These are phyloP conservation scores for Quercus rubra DNA, from an alignment of 306 rosid species.

Conservation along the genomic window DNA sequence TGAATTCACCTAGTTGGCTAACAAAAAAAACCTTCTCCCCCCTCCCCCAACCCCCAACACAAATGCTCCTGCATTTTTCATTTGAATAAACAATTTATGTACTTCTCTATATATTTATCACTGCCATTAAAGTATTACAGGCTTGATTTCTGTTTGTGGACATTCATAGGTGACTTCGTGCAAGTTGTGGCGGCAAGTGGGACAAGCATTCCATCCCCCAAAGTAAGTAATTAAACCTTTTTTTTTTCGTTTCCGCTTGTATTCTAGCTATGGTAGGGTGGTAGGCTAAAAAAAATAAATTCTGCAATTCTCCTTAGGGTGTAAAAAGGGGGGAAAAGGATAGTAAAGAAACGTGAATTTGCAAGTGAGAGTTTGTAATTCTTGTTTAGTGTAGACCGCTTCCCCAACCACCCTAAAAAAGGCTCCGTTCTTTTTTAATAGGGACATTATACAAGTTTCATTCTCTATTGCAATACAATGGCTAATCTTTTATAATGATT, in stretches of 20 bases:
- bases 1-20: not conserved
- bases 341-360: not conserved
- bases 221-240: constrained; percentile 49
- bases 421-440: not conserved
- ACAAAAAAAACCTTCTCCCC: not conserved
- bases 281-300: not conserved
- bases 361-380: not conserved
- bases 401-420: not conserved
- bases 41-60: not conserved
- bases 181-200: constrained; percentile 98
- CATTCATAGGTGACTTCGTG: constrained; percentile 77
- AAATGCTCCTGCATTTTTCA: not conserved
- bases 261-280: not conserved
- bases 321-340: not conserved
- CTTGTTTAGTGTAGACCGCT: not conserved
- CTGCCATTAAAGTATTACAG: constrained; percentile 14
- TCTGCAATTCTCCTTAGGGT: not conserved
- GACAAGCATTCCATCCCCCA: constrained; percentile 96
- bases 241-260: not conserved
- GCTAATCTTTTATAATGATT: not conserved
- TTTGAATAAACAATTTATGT: not conserved
- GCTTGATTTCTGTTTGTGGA: constrained; percentile 23
- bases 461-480: not conserved
- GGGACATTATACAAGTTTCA: not conserved
- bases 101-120: not conserved